Evolutionary conservation across 2,329 filamentous ascomycete species (phyloP).

Genomic region (Botryotinia convoluta): DNA sequence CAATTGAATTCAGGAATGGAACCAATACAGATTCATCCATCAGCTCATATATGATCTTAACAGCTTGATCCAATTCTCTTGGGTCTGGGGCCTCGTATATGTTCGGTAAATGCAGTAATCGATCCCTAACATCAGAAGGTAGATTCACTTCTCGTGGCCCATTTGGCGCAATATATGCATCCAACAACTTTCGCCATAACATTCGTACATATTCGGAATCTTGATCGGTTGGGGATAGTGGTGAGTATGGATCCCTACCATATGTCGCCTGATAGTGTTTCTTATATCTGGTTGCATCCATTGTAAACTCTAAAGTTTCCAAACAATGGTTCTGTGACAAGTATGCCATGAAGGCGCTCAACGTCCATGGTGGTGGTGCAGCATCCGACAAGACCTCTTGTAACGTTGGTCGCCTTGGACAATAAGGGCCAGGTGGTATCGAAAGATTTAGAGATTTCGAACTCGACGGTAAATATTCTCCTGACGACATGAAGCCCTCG

Average conservation of each 20-base stretch:
- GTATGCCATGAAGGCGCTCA: conserved; percentile 93
- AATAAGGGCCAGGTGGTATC: conserved; percentile 47
- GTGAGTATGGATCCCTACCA: conserved; percentile 45
- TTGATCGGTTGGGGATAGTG: conserved; percentile 31
- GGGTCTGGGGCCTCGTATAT: conserved; percentile 67
- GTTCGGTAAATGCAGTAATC: conserved; percentile 63
- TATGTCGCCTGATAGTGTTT: conserved; percentile 44
- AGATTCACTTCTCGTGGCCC: conserved; percentile 88
- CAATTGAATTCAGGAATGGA: conserved; percentile 71
- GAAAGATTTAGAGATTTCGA: conserved; percentile 48
- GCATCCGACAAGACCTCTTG: conserved; percentile 85
- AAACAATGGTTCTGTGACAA: conserved; percentile 95
- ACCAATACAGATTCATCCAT: conserved; percentile 97
- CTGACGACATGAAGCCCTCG: conserved; percentile 49
- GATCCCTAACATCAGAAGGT: conserved; percentile 79
- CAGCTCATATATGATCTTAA: conserved; percentile 85
- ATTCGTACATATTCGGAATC: conserved; percentile 62
- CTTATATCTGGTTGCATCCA: conserved; percentile 85
- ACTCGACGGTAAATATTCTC: conserved; percentile 41
- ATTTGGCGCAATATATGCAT: conserved; percentile 85
- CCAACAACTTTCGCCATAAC: conserved; percentile 83
- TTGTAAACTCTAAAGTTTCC: conserved; percentile 93
- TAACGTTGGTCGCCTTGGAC: conserved; percentile 66
- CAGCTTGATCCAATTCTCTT: conserved; percentile 73
- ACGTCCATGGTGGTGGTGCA: conserved; percentile 83